A percentile compares a stretch with the other conserved stretches of the same genome.
Conservation (phyloP, 2,329 filamentous ascomycete genomes). For the Blastomyces gilchristii region DNA sequence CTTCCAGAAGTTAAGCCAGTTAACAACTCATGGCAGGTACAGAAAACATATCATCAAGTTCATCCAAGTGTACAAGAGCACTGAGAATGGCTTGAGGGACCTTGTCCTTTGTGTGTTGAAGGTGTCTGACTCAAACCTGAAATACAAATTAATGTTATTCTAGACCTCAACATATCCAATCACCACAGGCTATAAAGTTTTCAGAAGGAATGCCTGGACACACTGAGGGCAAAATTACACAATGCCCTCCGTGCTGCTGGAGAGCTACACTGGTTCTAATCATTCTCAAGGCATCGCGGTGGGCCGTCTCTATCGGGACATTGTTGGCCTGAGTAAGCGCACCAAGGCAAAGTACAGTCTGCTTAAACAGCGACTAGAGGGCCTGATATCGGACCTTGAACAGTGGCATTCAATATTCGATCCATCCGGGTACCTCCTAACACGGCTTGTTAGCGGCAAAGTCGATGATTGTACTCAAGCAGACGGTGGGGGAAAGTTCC, state of each 20-base stretch:
- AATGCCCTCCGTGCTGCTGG: not conserved
- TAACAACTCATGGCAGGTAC: not conserved
- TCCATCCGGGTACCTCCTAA: not conserved
- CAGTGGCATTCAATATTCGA: not conserved
- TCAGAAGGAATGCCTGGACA: not conserved
- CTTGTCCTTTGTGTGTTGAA: not conserved
- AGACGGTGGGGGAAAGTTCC: too few relatives aligned
- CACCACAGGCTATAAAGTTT: not conserved
- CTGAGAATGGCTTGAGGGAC: not conserved
- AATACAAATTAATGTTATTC: not conserved
- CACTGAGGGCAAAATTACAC: not conserved
- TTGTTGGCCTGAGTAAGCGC: not conserved
- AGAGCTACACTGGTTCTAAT: not conserved
- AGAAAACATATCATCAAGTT: not conserved
- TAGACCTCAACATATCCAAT: not conserved
- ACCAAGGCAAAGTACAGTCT: not conserved
- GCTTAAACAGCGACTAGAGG: not conserved
- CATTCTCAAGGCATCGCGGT: not conserved
- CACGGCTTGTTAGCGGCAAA: not conserved
- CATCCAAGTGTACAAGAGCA: not conserved
- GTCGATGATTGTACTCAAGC: not conserved
- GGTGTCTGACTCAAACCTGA: not conserved
- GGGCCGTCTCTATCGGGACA: not conserved
- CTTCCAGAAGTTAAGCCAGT: too few relatives aligned
- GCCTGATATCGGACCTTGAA: not conserved